Evolutionary conservation across 1,139 yeast species (phyloP).

Genomic region (Magnusiomyces fungicola): DNA sequence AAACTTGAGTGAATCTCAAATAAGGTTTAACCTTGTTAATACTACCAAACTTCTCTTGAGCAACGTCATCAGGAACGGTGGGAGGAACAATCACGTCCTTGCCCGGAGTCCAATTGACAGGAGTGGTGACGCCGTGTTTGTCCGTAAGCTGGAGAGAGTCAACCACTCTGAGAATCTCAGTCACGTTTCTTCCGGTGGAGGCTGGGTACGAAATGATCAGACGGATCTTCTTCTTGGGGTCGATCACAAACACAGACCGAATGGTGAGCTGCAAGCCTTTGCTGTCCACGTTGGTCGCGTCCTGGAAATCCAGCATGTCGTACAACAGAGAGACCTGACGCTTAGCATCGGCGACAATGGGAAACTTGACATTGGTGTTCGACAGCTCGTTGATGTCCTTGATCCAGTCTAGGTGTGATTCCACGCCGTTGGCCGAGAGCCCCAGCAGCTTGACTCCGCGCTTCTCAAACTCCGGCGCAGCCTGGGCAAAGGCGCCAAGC

Average conservation of each 20-base stretch:
- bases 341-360: slow-evolving; percentile 70
- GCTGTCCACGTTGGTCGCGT: slow-evolving; percentile 50
- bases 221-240: slow-evolving; percentile 68
- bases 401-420: slow-evolving; percentile 72
- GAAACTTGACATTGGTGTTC: slow-evolving; percentile 59
- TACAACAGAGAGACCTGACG: slow-evolving; percentile 61
- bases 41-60: slow-evolving; percentile 64
- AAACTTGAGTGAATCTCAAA: slow-evolving; percentile 57
- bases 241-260: slow-evolving; percentile 77
- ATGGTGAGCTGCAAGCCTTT: slow-evolving; percentile 62
- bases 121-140: slow-evolving; percentile 65
- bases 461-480: slow-evolving; percentile 73
- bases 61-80: slow-evolving; percentile 60
- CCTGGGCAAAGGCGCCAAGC: slow-evolving; percentile 77
- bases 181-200: slow-evolving; percentile 81
- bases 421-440: slow-evolving; percentile 63
- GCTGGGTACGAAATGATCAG: slow-evolving; percentile 75
- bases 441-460: slow-evolving; percentile 74
- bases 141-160: slow-evolving; percentile 77
- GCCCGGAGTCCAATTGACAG: slow-evolving; percentile 83
- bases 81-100: slow-evolving; percentile 83
- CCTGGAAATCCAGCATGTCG: slow-evolving; percentile 74
- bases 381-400: slow-evolving; percentile 76
- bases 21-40: slow-evolving; percentile 74
- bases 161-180: slow-evolving; percentile 73